Evolutionary conservation across 2,329 filamentous ascomycete species (phyloP), one percentile per base, ranked within the genome.

Genomic region (Fusarium sp.): DNA sequence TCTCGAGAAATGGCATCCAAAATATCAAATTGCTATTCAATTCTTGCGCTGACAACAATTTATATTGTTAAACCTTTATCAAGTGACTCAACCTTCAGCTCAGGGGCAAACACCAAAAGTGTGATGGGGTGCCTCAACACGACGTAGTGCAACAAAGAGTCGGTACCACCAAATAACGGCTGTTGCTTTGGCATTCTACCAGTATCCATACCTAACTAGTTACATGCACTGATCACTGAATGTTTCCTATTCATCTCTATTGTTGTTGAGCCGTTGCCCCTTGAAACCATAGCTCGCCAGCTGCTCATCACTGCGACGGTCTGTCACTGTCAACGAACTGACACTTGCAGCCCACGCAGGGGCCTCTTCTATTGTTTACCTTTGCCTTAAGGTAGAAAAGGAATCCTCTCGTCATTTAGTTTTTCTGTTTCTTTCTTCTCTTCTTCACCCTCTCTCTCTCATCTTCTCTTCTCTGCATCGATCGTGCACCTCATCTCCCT

Each of bases 101-200:
- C 65, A 67, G 59, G 55, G 62, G 61, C 68, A 66, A 67, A 67
- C 70, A 72, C 62, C 65, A 58, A 55, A 62, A 44, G 55, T 59
- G 47, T 44, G 56, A 66, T 59, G 56, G 46, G 52, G 57, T 56
- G 33, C 65, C 62, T 64, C 54, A 71, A 63, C 70, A 72, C 62
- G 22, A 47, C 70, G 44, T 57, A 36, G 57, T 72, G 70, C 66
- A 71, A 72, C 70, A 54, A 50, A 55, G 8, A 22, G 41, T 47
- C 35, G 18, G 70, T 72, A 22, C 42, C 66, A 72, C 70, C 70
- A 52, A 71, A 55, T 33, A 55, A 65, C 57, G 63, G 65, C 62
- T 61, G 66, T 71, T 72, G 57, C 66, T 52, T 29, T 20, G 52
- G 36, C 31, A 56, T 45, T 36, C n/a, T 36, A 14, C 13, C n/a